Percentiles rank a stretch among this genome's conserved stretches.
These are phyloP conservation scores for Botrytis deweyae DNA, from an alignment of 2,329 filamentous ascomycete species.

Conservation along the genomic window DNA sequence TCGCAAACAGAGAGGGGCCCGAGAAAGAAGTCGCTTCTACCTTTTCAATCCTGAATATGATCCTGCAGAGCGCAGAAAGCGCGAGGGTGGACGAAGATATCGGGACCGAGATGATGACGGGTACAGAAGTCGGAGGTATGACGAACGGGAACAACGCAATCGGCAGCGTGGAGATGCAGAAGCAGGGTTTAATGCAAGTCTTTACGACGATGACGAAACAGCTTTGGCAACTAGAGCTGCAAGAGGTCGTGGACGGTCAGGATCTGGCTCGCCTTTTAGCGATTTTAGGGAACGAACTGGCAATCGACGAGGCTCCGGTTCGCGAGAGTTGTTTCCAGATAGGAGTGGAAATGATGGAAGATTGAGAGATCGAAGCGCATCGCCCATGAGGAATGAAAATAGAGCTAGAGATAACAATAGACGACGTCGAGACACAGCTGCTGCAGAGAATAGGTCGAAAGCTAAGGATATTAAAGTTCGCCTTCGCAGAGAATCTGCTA, in stretches of 20 bases:
- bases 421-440: slow-evolving; percentile 27
- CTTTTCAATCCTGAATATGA: slow-evolving; percentile 88
- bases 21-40: slow-evolving; percentile 85
- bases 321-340: slow-evolving; percentile 63
- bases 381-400: slow-evolving; percentile 41
- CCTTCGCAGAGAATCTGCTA: slow-evolving; percentile 27
- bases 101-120: slow-evolving; percentile 55
- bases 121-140: slow-evolving; percentile 46
- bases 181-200: slow-evolving; percentile 66
- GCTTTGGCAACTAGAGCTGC: slow-evolving; percentile 38
- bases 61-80: slow-evolving; percentile 68
- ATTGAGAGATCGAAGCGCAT: slow-evolving; percentile 39
- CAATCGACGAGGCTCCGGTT: slow-evolving; percentile 23
- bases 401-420: slow-evolving; percentile 41
- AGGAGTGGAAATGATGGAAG: slow-evolving; percentile 35
- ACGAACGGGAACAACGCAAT: slow-evolving; percentile 44
- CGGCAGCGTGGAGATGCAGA: slow-evolving; percentile 50
- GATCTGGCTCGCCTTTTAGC: slow-evolving; percentile 37
- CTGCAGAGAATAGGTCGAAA: slow-evolving; percentile 45
- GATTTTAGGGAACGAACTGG: slow-evolving; percentile 32
- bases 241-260: slow-evolving; percentile 38
- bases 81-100: slow-evolving; percentile 57
- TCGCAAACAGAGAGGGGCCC: slow-evolving; percentile 75
- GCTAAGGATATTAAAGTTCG: slow-evolving; percentile 47
- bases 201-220: slow-evolving; percentile 73